Percentiles rank a stretch among this genome's conserved stretches.
phyloP scores from a whole-genome alignment of 768 basidiomycete species.

The Boletus vinaceobasis region DNA sequence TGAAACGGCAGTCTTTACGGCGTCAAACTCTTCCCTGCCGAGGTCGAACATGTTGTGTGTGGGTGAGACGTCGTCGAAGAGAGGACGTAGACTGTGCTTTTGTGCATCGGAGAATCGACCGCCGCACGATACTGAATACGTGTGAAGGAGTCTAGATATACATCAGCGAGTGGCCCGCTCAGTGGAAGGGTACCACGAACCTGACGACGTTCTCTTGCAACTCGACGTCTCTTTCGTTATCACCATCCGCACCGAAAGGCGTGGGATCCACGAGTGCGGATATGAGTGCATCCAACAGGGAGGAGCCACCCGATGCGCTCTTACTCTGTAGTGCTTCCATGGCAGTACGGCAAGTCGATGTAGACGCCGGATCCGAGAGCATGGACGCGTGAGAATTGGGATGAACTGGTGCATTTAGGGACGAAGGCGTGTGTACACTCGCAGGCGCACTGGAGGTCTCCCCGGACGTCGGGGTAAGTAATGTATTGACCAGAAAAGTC shows the following conservation, averaged over 20 bases:
- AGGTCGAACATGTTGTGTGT: constrained; percentile 28
- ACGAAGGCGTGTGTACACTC: constrained; percentile 21
- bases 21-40: constrained; percentile 23
- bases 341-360: constrained; percentile 49
- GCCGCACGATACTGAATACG: constrained; percentile 44
- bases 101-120: constrained; percentile 32
- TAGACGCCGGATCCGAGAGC: constrained; percentile 48
- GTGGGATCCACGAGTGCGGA: constrained; percentile 51
- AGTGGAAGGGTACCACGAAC: constrained; percentile 30
- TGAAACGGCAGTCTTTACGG: constrained; percentile 18
- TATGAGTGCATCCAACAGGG: constrained; percentile 49
- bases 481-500: constrained; percentile 69
- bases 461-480: constrained; percentile 51
- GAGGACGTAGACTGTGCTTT: constrained; percentile 26
- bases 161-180: neutral
- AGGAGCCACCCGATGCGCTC: constrained; percentile 30
- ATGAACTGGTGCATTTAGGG: constrained; percentile 44
- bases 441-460: constrained; percentile 2
- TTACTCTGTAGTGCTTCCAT: constrained; percentile 43
- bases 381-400: constrained; percentile 71
- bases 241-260: constrained; percentile 67
- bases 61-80: constrained; percentile 23
- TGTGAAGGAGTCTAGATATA: constrained; percentile 45
- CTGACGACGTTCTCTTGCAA: constrained; percentile 63
- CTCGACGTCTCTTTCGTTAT: constrained; percentile 55